Conservation (phyloP, 2,329 filamentous ascomycete genomes). For the Epichloe amarillans region DNA sequence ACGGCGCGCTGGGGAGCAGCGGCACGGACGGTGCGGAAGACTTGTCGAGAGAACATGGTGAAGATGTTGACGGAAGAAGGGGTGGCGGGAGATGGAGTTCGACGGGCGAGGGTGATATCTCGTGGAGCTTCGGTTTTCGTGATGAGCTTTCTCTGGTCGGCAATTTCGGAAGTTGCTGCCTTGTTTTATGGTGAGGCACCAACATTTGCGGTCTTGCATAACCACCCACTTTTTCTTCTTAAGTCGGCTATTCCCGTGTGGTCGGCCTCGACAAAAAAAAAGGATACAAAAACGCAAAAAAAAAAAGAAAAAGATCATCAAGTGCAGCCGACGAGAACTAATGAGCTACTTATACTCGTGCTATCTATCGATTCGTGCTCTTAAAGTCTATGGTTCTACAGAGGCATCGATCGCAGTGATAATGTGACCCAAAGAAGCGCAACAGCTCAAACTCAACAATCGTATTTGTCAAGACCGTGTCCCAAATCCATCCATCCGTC, state of each 20-base stretch:
- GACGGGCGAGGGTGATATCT: slow-evolving; percentile 14
- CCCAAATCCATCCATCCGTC: neutral
- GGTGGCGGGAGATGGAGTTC: slow-evolving; percentile 9
- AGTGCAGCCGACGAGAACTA: neutral
- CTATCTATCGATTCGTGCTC: neutral
- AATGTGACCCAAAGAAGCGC: neutral
- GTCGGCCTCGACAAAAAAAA: too few species aligned
- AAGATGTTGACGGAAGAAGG: slow-evolving; percentile 8
- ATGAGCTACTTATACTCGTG: neutral
- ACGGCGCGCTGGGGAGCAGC: slow-evolving; percentile 46
- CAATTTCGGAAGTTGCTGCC: slow-evolving; percentile 31
- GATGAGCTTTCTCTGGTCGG: slow-evolving; percentile 24
- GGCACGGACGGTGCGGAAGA: slow-evolving; percentile 41
- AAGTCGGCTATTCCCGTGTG: neutral
- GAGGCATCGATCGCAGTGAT: neutral
- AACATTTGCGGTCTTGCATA: slow-evolving; percentile 8
- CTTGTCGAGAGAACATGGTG: slow-evolving; percentile 48
- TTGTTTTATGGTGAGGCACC: slow-evolving; percentile 24
- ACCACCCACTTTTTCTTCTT: neutral
- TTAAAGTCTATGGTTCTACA: neutral
- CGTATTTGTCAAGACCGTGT: neutral
- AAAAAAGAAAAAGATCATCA: too few species aligned
- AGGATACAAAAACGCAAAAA: neutral
- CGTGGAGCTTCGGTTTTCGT: slow-evolving; percentile 18
- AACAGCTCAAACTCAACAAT: neutral